phyloP scores from a whole-genome alignment of 371 early-diverging fungal species.

The Dichotomocladium elegans region DNA sequence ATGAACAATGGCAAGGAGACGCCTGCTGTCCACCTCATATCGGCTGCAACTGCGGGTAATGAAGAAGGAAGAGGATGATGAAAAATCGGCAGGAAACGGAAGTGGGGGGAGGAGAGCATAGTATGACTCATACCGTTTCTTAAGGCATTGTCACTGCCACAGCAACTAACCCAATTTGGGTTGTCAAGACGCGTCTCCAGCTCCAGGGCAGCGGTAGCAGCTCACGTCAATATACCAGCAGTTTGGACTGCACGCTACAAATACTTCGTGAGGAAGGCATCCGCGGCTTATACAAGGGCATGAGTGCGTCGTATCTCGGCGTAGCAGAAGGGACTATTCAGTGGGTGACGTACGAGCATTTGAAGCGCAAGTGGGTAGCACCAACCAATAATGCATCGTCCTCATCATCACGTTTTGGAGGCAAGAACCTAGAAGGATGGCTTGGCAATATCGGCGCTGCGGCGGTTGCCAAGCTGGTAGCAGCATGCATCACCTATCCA shows the following conservation, averaged over 20 bases:
- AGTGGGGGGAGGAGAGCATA: not conserved
- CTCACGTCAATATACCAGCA: constrained; percentile 61
- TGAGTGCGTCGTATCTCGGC: constrained; percentile 86
- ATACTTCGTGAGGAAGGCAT: constrained; percentile 81
- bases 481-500: constrained; percentile 84
- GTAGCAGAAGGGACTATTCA: constrained; percentile 89
- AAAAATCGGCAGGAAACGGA: not conserved
- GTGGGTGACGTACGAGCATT: constrained; percentile 92
- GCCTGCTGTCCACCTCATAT: constrained; percentile 72
- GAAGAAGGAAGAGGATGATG: not conserved
- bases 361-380: constrained; percentile 58
- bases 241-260: constrained; percentile 65
- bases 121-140: not conserved
- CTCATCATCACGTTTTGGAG: constrained; percentile 19
- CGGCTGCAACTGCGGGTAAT: constrained; percentile 82
- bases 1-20: constrained; percentile 77
- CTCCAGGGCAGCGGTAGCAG: constrained; percentile 55
- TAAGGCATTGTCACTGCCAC: constrained; percentile 69
- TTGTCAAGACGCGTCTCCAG: constrained; percentile 94
- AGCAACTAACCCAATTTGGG: constrained; percentile 94
- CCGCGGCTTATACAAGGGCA: constrained; percentile 82
- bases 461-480: constrained; percentile 83
- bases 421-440: constrained; percentile 51
- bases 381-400: constrained; percentile 3
- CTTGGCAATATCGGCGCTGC: constrained; percentile 81